These are phyloP conservation scores for Cucumis variabilis DNA, from an alignment of 331 rosid genomes.

Conservation along the genomic window DNA sequence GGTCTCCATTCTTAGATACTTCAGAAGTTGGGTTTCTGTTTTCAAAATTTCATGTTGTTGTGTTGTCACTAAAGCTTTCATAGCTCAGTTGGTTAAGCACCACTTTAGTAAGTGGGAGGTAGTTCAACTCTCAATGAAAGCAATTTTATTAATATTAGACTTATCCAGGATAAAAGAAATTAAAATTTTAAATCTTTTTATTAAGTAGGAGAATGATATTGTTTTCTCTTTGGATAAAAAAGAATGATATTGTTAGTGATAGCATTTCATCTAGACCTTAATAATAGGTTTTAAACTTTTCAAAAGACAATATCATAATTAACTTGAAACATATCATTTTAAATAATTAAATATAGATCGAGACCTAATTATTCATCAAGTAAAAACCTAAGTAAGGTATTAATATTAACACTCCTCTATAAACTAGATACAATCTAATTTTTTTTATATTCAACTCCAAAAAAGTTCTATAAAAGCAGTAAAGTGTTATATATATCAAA, in stretches of 20 bases:
- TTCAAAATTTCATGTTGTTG: background rate
- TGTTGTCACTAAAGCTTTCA: background rate
- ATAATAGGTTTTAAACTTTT: background rate
- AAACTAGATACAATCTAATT: too few species aligned
- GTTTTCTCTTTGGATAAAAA: too few species aligned
- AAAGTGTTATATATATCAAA: too few species aligned
- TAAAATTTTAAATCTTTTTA: too few species aligned
- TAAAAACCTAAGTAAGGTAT: background rate
- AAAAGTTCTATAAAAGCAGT: too few species aligned
- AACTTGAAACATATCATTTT: too few species aligned
- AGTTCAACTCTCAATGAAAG: conserved; percentile 75
- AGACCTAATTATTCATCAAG: background rate
- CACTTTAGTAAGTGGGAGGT: conserved; percentile 92
- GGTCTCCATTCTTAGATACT: background rate
- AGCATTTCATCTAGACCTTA: background rate
- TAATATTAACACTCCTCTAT: too few species aligned
- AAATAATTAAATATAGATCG: too few species aligned
- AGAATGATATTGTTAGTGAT: background rate
- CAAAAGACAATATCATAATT: background rate
- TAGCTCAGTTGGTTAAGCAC: conserved; percentile 84
- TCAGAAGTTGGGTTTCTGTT: background rate
- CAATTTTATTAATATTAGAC: background rate
- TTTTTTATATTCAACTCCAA: too few species aligned
- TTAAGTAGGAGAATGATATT: too few species aligned
- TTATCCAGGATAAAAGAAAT: too few species aligned